Percentiles rank a stretch among this genome's conserved stretches.
phyloP scores from a whole-genome alignment of 73 alveolate genomes.

The Paramecium sexaurelia region DNA sequence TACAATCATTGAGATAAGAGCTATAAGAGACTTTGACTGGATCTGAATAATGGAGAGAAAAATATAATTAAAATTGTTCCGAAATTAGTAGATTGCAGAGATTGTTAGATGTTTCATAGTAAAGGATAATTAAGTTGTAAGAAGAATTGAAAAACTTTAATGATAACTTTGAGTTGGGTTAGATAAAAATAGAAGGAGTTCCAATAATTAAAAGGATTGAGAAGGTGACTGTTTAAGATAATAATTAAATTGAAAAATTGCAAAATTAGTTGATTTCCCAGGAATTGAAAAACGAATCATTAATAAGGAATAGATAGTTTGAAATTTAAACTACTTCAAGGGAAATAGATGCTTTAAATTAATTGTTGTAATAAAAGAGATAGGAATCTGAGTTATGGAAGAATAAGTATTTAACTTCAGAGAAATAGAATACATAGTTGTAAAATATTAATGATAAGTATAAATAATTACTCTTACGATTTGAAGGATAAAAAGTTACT shows the following conservation, averaged over 20 bases:
- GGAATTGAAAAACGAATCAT: background rate
- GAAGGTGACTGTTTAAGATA: background rate
- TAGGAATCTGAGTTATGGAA: conserved; percentile 19
- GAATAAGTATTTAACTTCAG: conserved; percentile 14
- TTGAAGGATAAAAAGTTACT: background rate
- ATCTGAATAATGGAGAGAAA: conserved; percentile 58
- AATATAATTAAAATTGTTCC: background rate
- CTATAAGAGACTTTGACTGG: background rate
- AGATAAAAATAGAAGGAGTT: background rate
- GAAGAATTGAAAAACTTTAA: background rate
- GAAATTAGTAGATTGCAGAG: background rate
- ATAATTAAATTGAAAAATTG: background rate
- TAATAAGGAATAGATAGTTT: background rate
- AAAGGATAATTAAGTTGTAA: background rate
- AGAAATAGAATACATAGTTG: background rate
- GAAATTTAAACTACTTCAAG: conserved; percentile 12
- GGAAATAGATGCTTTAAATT: background rate
- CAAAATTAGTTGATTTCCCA: background rate
- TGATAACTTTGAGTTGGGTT: background rate
- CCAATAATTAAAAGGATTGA: conserved; percentile 17
- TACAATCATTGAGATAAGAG: background rate
- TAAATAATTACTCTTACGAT: background rate
- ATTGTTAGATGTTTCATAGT: background rate
- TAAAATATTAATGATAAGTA: background rate
- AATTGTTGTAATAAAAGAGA: background rate